A percentile compares a stretch with the other conserved stretches of the same genome.
Conservation (phyloP, 108 stramenopile genomes). For the Cyclotella kingstonii region DNA sequence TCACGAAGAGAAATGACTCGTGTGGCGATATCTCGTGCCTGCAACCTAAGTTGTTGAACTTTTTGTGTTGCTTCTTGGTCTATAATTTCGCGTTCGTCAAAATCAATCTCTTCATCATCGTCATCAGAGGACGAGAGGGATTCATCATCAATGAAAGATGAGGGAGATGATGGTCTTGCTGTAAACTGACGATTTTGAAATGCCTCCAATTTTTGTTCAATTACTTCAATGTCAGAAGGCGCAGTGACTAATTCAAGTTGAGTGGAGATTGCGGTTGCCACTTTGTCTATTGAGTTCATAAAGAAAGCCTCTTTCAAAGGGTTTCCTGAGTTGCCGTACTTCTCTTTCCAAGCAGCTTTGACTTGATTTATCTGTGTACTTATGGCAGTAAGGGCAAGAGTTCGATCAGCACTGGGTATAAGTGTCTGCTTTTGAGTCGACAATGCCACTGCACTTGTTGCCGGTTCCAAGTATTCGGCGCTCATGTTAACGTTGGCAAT, state of each 20-base stretch:
- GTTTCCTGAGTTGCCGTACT: slow-evolving; percentile 8
- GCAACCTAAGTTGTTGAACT: slow-evolving; percentile 22
- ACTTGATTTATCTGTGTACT: slow-evolving; percentile 10
- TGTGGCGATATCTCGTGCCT: slow-evolving; percentile 21
- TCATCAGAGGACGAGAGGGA: slow-evolving; percentile 18
- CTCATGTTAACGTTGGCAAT: too few species aligned
- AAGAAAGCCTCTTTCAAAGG: slow-evolving; percentile 21
- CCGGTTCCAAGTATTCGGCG: too few species aligned
- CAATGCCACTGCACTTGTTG: too few species aligned
- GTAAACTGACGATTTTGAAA: slow-evolving; percentile 22
- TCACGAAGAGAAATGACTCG: slow-evolving; percentile 32
- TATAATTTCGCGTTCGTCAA: slow-evolving; percentile 40
- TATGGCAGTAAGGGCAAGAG: slow-evolving; percentile 21
- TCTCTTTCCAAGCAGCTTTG: slow-evolving; percentile 15
- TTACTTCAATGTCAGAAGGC: slow-evolving; percentile 13
- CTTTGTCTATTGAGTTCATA: slow-evolving; percentile 21
- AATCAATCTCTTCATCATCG: slow-evolving; percentile 17
- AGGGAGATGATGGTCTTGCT: background rate
- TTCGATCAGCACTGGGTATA: slow-evolving; percentile 15
- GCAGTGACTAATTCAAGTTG: slow-evolving; percentile 19
- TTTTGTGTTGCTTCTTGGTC: slow-evolving; percentile 30
- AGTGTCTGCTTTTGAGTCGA: background rate
- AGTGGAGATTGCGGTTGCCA: slow-evolving; percentile 12
- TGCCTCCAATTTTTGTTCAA: slow-evolving; percentile 17
- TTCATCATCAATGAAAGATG: slow-evolving; percentile 25